These are phyloP conservation scores for Sporothrix luriei DNA, from an alignment of 2,329 filamentous ascomycete genomes.

Conservation along the genomic window DNA sequence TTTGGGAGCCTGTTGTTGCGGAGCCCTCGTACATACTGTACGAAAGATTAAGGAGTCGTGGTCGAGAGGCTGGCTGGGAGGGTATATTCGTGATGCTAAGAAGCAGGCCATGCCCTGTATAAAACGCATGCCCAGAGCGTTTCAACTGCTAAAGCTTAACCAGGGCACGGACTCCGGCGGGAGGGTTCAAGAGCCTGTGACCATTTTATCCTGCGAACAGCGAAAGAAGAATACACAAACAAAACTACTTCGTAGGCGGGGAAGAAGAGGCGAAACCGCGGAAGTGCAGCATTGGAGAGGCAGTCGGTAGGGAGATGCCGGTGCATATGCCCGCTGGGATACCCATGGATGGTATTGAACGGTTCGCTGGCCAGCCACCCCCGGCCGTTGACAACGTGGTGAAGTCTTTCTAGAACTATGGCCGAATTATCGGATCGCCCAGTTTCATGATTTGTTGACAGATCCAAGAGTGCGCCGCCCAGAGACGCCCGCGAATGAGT, in stretches of 20 bases:
- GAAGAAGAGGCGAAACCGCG: neutral
- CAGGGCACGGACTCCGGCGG: slow-evolving; percentile 28
- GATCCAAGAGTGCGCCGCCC: neutral
- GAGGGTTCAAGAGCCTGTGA: neutral
- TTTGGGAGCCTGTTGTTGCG: neutral
- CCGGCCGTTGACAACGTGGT: slow-evolving; percentile 12
- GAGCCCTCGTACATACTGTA: neutral
- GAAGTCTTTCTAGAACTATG: neutral
- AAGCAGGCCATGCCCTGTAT: neutral
- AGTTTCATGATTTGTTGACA: slow-evolving; percentile 24
- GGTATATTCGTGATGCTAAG: slow-evolving; percentile 27
- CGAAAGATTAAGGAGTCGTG: too few relatives aligned
- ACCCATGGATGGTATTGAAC: neutral
- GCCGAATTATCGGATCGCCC: neutral
- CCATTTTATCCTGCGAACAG: neutral
- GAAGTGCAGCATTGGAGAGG: neutral
- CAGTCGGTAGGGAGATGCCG: neutral
- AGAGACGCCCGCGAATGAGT: neutral
- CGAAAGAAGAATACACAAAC: neutral
- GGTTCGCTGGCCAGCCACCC: slow-evolving; percentile 1
- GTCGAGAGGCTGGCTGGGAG: neutral
- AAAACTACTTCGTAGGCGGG: neutral
- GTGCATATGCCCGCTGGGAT: slow-evolving; percentile 5
- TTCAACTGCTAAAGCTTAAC: slow-evolving; percentile 30
- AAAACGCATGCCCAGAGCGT: slow-evolving; percentile 15